Base-by-base conservation (phyloP, 1,139 yeast genomes). In the Meyerozyma smithsonii region DNA sequence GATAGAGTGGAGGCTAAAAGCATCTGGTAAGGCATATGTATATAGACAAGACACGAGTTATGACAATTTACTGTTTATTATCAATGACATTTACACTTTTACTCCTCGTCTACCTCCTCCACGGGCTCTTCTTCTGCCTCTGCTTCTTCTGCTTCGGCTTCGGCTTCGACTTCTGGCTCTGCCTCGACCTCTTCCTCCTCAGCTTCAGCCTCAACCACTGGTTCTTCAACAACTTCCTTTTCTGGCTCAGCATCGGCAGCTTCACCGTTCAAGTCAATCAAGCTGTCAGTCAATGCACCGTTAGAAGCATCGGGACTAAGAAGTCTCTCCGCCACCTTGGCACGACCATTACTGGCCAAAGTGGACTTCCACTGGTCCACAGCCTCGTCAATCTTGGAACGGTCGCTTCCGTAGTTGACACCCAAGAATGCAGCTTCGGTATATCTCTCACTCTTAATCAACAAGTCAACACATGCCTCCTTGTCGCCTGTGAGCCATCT, bases 391-490 rank as follows among this genome's bases (percentile, higher is more conserved):
- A 79, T 58, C 35, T 64, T 63, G 4, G 49, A 53, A 10, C 53
- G 50, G 18, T 64, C 59, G 41, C 76, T 74, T 30, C 75, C 73
- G 58, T 88, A 92, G 38, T 94, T 84, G 38, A 77, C 70, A 28
- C 86, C 88, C 50, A 92, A 76, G 44, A 92, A 61, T 3, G 96
- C 78, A 21, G 97, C 97, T 62, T 92, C 98, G 3, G 95, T 72
- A 46, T 69, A 72, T 58, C 95, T 78, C 39, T 79, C 87, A 44
- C 89, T 77, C 56, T 77, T 73, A 41, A 76, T 69, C 52, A 92
- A 74, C 49, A 94, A 69, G 28, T 79, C 77, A 42, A 83, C 71
- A 51, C 94, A 84, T 37, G 73, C 72, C 18, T 69, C 65, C 35
- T 79, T 70, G 54, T 88, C 85, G 36, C 95, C 94, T 35, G 83